phyloP scores from a whole-genome alignment of 2,329 filamentous ascomycete genomes.

The Amphichorda felina region DNA sequence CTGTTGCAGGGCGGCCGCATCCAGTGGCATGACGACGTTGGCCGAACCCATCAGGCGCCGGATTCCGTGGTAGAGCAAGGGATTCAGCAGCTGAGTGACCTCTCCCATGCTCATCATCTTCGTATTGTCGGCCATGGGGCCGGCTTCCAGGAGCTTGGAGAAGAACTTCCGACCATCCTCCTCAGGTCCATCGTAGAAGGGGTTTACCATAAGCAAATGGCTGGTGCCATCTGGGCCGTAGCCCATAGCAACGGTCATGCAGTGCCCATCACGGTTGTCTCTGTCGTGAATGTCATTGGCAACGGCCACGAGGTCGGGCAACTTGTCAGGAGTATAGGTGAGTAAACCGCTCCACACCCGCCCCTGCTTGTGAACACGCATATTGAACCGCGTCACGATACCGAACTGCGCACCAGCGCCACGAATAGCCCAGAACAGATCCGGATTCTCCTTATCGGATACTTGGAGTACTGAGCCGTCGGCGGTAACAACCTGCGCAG shows the following conservation, averaged over 20 bases:
- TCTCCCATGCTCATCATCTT: slow-evolving; percentile 9
- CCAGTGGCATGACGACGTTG: slow-evolving; percentile 8
- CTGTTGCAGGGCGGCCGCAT: not conserved
- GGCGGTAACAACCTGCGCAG: not conserved
- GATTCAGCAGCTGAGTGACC: slow-evolving; percentile 12
- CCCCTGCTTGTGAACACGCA: slow-evolving; percentile 11
- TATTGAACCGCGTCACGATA: not conserved
- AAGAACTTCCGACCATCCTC: slow-evolving; percentile 9
- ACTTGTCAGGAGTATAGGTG: slow-evolving; percentile 7
- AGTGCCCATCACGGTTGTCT: slow-evolving; percentile 9
- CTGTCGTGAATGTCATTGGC: slow-evolving; percentile 10
- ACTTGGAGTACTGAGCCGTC: not conserved
- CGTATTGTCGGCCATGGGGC: slow-evolving; percentile 5
- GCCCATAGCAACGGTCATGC: slow-evolving; percentile 11
- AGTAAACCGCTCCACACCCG: slow-evolving; percentile 17
- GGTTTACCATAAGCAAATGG: not conserved
- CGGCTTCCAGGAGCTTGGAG: slow-evolving; percentile 7
- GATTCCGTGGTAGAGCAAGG: slow-evolving; percentile 11
- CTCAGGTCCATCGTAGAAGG: not conserved
- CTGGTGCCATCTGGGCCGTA: slow-evolving; percentile 7
- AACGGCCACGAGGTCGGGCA: slow-evolving; percentile 11
- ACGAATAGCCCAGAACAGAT: slow-evolving; percentile 6
- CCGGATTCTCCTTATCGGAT: not conserved
- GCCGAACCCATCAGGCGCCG: slow-evolving; percentile 12
- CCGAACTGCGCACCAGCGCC: slow-evolving; percentile 3